phyloP scores from a whole-genome alignment of 768 basidiomycete genomes.

The Glaciozyma antarctica region DNA sequence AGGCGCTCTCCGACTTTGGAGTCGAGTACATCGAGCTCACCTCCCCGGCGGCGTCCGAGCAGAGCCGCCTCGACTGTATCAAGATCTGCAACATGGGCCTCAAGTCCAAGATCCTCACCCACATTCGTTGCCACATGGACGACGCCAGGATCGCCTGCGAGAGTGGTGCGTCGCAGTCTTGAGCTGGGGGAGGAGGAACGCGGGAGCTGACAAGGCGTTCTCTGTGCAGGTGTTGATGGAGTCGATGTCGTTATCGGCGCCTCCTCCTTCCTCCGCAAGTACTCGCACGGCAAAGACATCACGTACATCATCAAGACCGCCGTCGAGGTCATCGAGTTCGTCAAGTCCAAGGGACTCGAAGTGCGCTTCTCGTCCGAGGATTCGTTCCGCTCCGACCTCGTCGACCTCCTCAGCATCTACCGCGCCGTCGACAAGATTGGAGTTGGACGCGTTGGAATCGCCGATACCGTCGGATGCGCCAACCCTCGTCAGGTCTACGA shows the following conservation, averaged over 20 bases:
- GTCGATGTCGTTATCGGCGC: slow-evolving; percentile 99
- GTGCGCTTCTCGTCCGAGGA: slow-evolving; percentile 99
- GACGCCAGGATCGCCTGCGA: slow-evolving; percentile 97
- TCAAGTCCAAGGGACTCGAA: slow-evolving; percentile 99
- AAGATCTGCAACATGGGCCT: slow-evolving; percentile 98
- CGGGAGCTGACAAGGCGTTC: neutral
- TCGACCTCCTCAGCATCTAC: slow-evolving; percentile 96
- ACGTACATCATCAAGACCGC: slow-evolving; percentile 97
- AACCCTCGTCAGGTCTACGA: slow-evolving; percentile 99
- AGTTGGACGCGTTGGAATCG: slow-evolving; percentile 96
- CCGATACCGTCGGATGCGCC: slow-evolving; percentile 97
- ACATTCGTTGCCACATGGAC: slow-evolving; percentile 99
- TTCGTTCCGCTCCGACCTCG: slow-evolving; percentile 98
- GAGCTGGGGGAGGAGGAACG: neutral
- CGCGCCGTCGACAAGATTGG: slow-evolving; percentile 99
- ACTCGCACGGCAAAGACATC: slow-evolving; percentile 99
- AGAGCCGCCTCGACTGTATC: slow-evolving; percentile 87
- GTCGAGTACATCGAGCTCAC: slow-evolving; percentile 99
- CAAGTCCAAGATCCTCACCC: slow-evolving; percentile 92
- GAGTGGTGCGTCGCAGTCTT: slow-evolving; percentile 55
- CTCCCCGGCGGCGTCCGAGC: slow-evolving; percentile 92
- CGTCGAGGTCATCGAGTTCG: slow-evolving; percentile 95
- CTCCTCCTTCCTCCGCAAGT: slow-evolving; percentile 96
- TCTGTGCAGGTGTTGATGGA: slow-evolving; percentile 74
- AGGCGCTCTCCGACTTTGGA: slow-evolving; percentile 94